A percentile compares a stretch with the other conserved stretches of the same genome.
These are phyloP conservation scores for Acorus calamus DNA, from an alignment of 106 monocot species.

Conservation along the genomic window DNA sequence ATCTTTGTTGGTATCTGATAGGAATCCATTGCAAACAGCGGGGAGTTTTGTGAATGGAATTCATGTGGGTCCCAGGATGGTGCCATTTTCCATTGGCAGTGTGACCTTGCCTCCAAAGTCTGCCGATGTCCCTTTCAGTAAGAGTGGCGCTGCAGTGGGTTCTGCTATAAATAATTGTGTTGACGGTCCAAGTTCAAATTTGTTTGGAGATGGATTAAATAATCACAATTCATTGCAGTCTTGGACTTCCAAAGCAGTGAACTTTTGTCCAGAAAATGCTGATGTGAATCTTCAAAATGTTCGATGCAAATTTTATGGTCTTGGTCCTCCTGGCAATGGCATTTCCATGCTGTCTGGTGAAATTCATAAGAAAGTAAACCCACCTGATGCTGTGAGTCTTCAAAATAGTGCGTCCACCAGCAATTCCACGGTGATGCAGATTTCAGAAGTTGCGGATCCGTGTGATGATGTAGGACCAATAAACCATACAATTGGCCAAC, in stretches of 20 bases:
- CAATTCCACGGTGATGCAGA: neutral
- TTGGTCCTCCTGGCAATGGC: conserved; percentile 11
- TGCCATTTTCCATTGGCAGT: conserved; percentile 7
- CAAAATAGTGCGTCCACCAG: conserved; percentile 6
- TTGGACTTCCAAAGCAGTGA: conserved; percentile 6
- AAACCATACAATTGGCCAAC: conserved; percentile 4
- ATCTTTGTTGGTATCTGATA: too few species aligned
- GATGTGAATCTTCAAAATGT: conserved; percentile 5
- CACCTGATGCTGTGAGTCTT: conserved; percentile 4
- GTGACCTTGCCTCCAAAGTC: conserved; percentile 12
- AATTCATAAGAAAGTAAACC: conserved; percentile 7
- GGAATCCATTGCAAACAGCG: too few species aligned
- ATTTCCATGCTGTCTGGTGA: neutral
- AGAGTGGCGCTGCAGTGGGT: conserved; percentile 6
- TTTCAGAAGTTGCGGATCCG: conserved; percentile 10
- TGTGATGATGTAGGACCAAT: conserved; percentile 8
- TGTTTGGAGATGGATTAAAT: conserved; percentile 2
- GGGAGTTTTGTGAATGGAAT: too few species aligned
- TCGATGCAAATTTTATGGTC: conserved; percentile 5
- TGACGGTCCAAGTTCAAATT: conserved; percentile 3
- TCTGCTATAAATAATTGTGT: conserved; percentile 8
- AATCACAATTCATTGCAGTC: neutral
- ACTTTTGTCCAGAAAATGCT: neutral
- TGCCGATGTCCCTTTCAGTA: conserved; percentile 6
- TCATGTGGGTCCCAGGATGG: conserved; percentile 16